Evolutionary conservation across 2,329 filamentous ascomycete species (phyloP).

Genomic region (Penicillium sp.): DNA sequence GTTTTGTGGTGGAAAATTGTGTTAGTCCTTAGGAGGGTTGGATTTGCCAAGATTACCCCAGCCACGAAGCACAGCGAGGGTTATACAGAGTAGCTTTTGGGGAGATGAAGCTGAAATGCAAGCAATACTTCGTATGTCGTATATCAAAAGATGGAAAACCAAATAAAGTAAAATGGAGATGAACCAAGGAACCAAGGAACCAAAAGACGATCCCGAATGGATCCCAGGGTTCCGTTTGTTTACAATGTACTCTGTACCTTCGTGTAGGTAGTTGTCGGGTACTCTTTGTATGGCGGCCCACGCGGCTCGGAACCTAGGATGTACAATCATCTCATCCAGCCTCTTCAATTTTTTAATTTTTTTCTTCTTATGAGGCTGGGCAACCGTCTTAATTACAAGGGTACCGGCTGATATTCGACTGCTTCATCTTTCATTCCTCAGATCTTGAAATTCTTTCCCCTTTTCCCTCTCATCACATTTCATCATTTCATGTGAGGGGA

Average conservation of each 20-base stretch:
- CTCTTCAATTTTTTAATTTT: neutral
- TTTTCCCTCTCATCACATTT: slow-evolving; percentile 10
- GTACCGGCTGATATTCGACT: slow-evolving; percentile 1
- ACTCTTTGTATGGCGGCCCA: neutral
- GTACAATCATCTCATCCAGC: slow-evolving; percentile 5
- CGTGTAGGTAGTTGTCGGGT: neutral
- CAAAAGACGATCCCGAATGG: slow-evolving; percentile 3
- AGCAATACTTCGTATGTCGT: too few relatives aligned
- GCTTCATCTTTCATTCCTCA: slow-evolving; percentile 11
- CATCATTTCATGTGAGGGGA: slow-evolving; percentile 21
- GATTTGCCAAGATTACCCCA: neutral
- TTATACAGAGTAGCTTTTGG: neutral
- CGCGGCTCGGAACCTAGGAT: slow-evolving; percentile 1
- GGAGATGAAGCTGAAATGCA: neutral
- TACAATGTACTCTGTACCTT: neutral
- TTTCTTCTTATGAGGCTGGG: slow-evolving; percentile 5
- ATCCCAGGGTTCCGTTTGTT: slow-evolving; percentile 2
- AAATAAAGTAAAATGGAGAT: neutral
- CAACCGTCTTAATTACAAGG: neutral
- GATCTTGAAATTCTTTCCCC: slow-evolving; percentile 1
- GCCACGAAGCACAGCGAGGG: neutral
- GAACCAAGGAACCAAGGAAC: slow-evolving; percentile 9
- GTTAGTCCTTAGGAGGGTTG: neutral
- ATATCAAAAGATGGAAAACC: neutral
- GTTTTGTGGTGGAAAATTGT: neutral